Evolutionary conservation across 2,329 filamentous ascomycete species (phyloP).

Genomic region (Furcasterigmium sp.): DNA sequence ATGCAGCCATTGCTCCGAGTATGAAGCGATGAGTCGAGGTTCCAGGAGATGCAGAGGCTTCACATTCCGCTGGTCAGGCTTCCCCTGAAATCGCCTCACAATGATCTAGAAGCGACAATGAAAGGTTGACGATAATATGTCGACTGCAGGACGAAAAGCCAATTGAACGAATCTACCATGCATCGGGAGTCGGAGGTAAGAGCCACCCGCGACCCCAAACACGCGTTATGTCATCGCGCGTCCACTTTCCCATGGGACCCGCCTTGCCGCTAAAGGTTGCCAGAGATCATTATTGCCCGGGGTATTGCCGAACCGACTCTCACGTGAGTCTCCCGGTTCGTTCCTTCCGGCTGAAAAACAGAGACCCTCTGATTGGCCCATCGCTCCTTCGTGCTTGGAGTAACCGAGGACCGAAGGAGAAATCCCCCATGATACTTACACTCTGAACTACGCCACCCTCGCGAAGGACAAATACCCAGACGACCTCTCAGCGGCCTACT

Average conservation of each 20-base stretch:
- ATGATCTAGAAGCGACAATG: not conserved
- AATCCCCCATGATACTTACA: slow-evolving; percentile 4
- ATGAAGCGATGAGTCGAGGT: not conserved
- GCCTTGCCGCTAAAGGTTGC: no score
- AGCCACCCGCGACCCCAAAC: no score
- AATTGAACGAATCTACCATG: no score
- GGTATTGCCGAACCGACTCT: no score
- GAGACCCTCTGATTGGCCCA: not conserved
- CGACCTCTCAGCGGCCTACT: not conserved
- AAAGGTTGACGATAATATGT: no score
- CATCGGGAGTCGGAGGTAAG: no score
- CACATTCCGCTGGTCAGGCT: not conserved
- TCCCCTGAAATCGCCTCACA: no score
- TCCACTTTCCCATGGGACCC: no score
- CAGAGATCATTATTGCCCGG: no score
- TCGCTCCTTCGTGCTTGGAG: not conserved
- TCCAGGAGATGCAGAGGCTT: not conserved
- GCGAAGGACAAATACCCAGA: not conserved
- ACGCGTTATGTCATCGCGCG: no score
- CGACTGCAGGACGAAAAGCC: no score
- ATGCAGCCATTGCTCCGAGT: slow-evolving; percentile 3
- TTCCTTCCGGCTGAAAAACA: not conserved
- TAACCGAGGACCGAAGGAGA: slow-evolving; percentile 5
- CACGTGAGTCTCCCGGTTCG: no score
- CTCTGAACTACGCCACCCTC: slow-evolving; percentile 2